Percentiles rank a stretch among this genome's conserved stretches.
Conservation (phyloP, 257 asterid species). For the Eucommia ulmoides region DNA sequence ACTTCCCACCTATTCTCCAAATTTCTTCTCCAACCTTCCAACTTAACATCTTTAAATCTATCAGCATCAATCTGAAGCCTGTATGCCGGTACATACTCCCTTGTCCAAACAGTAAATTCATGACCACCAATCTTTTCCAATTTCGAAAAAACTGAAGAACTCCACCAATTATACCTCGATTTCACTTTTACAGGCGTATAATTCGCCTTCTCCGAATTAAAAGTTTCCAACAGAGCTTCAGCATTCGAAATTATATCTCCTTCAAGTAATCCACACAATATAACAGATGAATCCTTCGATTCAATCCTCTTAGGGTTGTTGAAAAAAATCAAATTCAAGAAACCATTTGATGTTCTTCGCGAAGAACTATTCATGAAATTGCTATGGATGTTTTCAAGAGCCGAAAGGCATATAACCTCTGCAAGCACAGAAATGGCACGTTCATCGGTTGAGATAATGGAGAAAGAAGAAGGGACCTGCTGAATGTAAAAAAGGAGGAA, state of each 20-base stretch:
- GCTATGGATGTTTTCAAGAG: constrained; percentile 48
- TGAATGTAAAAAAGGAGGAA: constrained; percentile 75
- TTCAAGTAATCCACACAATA: constrained; percentile 41
- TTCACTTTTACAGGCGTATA: constrained; percentile 23
- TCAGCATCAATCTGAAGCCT: constrained; percentile 51
- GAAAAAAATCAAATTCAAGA: constrained; percentile 42
- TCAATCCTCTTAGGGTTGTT: constrained; percentile 32
- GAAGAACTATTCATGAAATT: constrained; percentile 18
- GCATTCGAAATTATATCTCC: constrained; percentile 48
- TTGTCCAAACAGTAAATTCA: constrained; percentile 68
- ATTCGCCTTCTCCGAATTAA: constrained; percentile 33
- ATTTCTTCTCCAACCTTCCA: constrained; percentile 56
- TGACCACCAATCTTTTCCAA: constrained; percentile 73
- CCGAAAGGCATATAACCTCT: constrained; percentile 67
- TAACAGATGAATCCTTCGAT: constrained; percentile 55
- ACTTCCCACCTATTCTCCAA: constrained; percentile 44
- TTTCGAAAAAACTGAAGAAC: constrained; percentile 33
- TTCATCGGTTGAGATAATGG: constrained; percentile 52
- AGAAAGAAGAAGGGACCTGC: constrained; percentile 78
- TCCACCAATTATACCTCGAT: constrained; percentile 44
- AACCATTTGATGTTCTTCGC: constrained; percentile 19
- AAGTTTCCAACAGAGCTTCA: constrained; percentile 36
- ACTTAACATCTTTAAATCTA: constrained; percentile 33
- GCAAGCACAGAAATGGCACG: constrained; percentile 48
- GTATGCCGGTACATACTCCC: constrained; percentile 60